Conservation (phyloP, 345 rosid genomes). For the Syzygium aromaticum region DNA sequence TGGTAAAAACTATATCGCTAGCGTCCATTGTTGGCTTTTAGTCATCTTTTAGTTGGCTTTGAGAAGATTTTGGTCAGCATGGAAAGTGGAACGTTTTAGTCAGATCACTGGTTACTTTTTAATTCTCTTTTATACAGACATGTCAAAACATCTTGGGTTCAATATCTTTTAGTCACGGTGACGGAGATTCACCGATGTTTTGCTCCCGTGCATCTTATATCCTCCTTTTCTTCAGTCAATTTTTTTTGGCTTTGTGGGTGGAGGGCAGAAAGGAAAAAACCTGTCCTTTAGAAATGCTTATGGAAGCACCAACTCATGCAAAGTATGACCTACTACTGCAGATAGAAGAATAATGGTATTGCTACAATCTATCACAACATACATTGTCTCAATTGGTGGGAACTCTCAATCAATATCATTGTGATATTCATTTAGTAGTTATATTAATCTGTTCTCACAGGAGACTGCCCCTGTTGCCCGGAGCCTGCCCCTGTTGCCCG, state of each 20-base stretch:
- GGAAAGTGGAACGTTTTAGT: not conserved
- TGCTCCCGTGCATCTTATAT: not conserved
- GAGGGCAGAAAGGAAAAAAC: not conserved
- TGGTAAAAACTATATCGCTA: slow-evolving; percentile 21
- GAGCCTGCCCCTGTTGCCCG: not conserved
- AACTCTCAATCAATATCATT: not conserved
- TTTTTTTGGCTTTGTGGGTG: not conserved
- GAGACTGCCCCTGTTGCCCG: not conserved
- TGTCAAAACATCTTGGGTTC: not conserved
- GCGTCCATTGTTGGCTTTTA: not conserved
- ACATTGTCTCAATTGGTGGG: not conserved
- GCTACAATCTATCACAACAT: not conserved
- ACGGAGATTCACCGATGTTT: not conserved
- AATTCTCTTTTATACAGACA: not conserved
- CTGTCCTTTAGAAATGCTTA: not conserved
- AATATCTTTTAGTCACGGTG: not conserved
- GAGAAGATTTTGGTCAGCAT: not conserved
- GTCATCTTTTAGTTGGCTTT: not conserved
- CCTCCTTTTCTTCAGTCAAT: not conserved
- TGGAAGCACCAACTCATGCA: not conserved
- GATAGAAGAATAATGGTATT: not conserved
- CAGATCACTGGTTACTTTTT: not conserved
- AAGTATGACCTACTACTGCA: not conserved
- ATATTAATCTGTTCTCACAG: not conserved
- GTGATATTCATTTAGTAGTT: not conserved